Conservation (phyloP, 192 early-diverging fungal genomes). For the Hyaloraphidium curvatum region DNA sequence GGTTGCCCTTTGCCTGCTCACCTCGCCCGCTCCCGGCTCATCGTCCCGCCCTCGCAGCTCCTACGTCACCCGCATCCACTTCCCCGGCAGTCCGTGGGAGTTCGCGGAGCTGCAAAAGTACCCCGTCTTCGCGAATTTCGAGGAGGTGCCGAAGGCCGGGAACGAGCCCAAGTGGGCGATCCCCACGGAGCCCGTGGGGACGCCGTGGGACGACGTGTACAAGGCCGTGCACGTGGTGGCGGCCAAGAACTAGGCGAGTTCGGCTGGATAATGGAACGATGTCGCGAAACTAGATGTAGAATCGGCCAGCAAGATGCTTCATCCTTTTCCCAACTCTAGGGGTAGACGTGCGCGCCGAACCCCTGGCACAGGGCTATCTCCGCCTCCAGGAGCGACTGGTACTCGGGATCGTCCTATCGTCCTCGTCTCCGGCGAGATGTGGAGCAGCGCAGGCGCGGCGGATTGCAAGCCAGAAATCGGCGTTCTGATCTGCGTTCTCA, state of each 20-base stretch:
- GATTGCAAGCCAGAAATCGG: no score
- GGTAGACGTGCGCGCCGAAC: no score
- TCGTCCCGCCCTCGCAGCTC: background rate
- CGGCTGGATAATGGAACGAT: no score
- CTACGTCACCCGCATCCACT: conserved; percentile 1
- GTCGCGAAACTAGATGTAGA: no score
- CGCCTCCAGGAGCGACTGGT: no score
- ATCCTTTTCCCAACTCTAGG: no score
- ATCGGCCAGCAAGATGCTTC: no score
- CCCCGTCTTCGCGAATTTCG: background rate
- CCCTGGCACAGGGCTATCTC: no score
- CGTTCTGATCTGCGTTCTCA: no score
- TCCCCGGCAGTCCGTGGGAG: background rate
- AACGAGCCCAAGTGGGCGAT: background rate
- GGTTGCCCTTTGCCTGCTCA: background rate
- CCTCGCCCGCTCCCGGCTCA: background rate
- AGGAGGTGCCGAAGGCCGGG: background rate
- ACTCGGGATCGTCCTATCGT: no score
- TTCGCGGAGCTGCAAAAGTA: background rate
- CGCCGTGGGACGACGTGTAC: conserved; percentile 2
- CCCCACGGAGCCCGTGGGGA: background rate
- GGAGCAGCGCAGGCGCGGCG: no score
- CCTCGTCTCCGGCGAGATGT: no score
- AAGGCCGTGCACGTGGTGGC: background rate
- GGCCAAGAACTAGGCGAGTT: background rate